A percentile compares a stretch with the other conserved stretches of the same genome.
phyloP scores from a whole-genome alignment of 306 rosid genomes.

The Geum urbanum region DNA sequence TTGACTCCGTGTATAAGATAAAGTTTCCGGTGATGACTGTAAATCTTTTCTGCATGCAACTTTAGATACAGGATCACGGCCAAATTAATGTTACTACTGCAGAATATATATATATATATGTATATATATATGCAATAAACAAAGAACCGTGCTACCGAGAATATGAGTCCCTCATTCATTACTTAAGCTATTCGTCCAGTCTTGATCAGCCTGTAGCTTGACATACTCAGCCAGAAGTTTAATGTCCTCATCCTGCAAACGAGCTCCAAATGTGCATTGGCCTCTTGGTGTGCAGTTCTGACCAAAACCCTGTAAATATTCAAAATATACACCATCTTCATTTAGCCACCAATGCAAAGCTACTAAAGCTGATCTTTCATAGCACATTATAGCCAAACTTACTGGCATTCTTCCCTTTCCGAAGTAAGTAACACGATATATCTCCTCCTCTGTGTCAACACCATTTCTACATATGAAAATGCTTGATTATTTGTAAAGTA shows the following conservation, averaged over 20 bases:
- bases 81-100: not conserved
- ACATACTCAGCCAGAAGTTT: conserved; percentile 81
- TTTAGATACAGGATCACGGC: not conserved
- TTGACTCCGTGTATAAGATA: not conserved
- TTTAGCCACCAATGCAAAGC: not conserved
- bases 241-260: conserved; percentile 80
- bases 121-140: not conserved
- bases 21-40: not conserved
- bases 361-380: conserved; percentile 14
- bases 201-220: conserved; percentile 82
- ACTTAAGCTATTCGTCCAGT: conserved; percentile 55
- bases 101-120: too few species aligned
- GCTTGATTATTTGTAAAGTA: not conserved
- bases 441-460: conserved; percentile 74
- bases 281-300: conserved; percentile 85
- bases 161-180: conserved; percentile 14
- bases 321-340: not conserved
- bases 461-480: conserved; percentile 57
- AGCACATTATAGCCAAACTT: conserved; percentile 19
- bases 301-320: conserved; percentile 63
- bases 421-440: conserved; percentile 68
- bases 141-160: not conserved
- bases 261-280: conserved; percentile 94
- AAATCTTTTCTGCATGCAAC: not conserved
- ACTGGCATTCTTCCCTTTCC: conserved; percentile 96